Base-by-base conservation (phyloP, 257 asterid species). In the Lycium ferocissimum region DNA sequence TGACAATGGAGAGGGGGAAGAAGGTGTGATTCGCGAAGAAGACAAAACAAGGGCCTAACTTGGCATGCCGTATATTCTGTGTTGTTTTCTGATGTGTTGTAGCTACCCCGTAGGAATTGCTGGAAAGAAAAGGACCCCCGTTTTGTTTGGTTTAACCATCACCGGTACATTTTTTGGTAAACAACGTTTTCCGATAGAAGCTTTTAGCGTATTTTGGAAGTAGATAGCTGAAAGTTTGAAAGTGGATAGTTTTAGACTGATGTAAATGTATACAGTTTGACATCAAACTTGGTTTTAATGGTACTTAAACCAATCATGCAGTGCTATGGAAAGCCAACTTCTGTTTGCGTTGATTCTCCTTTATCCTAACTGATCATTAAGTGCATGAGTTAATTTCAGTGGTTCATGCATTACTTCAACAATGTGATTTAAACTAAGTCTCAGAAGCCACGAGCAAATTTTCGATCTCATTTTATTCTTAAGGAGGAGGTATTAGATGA, bases 21-120 rank as follows among this genome's bases (percentile, higher is more conserved):
- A 86, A 67, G 87, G 92, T 15, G 85, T 86, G 84, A 62, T 87
- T 81, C 84, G 45, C 73, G 82, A 86, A 67, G 90, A 83, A 66
- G 56, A 57, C 11, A 14, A 70, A 38, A 4, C 15, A 2, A 40
- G 54, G 37, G 49, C 63, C 49, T 78, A 54, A 15, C 66, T 26
- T 51, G 82, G 65, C 65, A 18, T 26, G 33, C 53, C 33, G 7
- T 22, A 22, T 49, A 12, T 6, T 51, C 57, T 71, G 1, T 26
- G 26, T 76, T 76, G 56, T 18, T 45, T 51, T 43, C 26, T 26
- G 82, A 22, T 53, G 65, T 78, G 65, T 51, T 33, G 82, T 78
- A 53, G 62, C 81, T 75, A 49, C 62, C 49, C 78, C 62, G 13
- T 22, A 75, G 82, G 65, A 33, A 51, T 53, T 26, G 65, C 49